A percentile compares a stretch with the other conserved stretches of the same genome.
These are phyloP conservation scores for Litsea cubeba DNA, from an alignment of 164 flowering plant species.

Conservation along the genomic window DNA sequence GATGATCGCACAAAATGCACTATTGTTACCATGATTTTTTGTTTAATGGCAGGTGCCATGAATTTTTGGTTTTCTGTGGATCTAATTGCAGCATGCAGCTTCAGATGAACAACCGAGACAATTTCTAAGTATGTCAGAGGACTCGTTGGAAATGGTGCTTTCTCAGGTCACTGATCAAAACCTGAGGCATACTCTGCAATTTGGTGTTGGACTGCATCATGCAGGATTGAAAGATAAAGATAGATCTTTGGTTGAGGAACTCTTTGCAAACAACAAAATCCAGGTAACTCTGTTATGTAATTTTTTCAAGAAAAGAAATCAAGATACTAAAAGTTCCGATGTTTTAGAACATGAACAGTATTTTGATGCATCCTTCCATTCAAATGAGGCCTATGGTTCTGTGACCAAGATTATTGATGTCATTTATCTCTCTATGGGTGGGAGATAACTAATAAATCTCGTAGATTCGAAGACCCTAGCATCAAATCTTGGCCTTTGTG, in stretches of 20 bases:
- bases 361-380: background rate
- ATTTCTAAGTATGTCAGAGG: constrained; percentile 76
- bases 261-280: constrained; percentile 88
- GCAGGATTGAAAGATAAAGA: constrained; percentile 95
- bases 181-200: constrained; percentile 87
- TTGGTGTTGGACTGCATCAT: constrained; percentile 97
- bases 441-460: background rate
- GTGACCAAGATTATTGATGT: background rate
- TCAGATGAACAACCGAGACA: constrained; percentile 89
- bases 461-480: background rate
- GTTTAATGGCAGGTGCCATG: background rate
- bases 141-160: constrained; percentile 82
- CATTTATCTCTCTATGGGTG: background rate
- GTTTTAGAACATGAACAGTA: background rate
- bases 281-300: constrained; percentile 40
- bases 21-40: background rate
- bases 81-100: constrained; percentile 71
- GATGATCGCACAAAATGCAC: background rate
- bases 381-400: background rate
- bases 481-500: background rate
- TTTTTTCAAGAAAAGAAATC: background rate
- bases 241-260: constrained; percentile 91
- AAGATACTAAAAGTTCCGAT: background rate
- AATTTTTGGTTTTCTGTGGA: constrained; percentile 1
- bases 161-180: constrained; percentile 91